Conservation (phyloP, 106 monocot genomes). For the Phalaenopsis equestris region DNA sequence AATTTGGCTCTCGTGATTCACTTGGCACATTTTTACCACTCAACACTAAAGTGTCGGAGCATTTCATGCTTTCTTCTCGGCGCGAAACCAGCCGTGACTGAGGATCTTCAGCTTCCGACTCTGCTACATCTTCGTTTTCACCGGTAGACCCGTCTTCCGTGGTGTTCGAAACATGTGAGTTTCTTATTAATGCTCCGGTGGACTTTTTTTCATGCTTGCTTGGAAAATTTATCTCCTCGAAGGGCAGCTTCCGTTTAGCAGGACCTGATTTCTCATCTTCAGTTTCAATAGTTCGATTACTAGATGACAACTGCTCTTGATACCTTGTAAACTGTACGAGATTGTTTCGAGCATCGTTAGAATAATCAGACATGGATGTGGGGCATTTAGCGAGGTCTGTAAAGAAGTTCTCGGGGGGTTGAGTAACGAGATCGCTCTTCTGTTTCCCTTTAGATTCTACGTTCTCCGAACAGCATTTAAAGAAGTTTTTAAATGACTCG, state of each 20-base stretch:
- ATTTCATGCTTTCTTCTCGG: constrained; percentile 36
- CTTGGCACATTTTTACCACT: constrained; percentile 24
- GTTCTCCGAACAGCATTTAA: constrained; percentile 21
- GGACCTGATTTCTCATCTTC: constrained; percentile 42
- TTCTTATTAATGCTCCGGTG: constrained; percentile 23
- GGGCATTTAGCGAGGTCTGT: constrained; percentile 29
- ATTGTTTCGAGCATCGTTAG: constrained; percentile 18
- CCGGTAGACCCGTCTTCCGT: constrained; percentile 55
- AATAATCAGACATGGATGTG: constrained; percentile 12
- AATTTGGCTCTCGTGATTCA: constrained; percentile 19
- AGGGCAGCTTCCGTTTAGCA: constrained; percentile 48
- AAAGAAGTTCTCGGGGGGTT: constrained; percentile 41
- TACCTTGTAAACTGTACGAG: constrained; percentile 23
- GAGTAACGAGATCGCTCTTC: constrained; percentile 16
- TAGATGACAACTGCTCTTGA: constrained; percentile 38
- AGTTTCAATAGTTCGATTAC: constrained; percentile 20
- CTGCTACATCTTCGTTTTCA: constrained; percentile 73
- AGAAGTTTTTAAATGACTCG: constrained; percentile 29
- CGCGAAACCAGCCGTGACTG: constrained; percentile 51
- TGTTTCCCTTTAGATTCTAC: constrained; percentile 31
- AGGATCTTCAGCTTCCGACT: constrained; percentile 76
- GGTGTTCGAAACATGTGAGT: constrained; percentile 36
- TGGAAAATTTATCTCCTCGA: constrained; percentile 43
- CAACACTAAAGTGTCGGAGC: constrained; percentile 18
- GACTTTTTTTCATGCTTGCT: constrained; percentile 52